Percentiles rank a stretch among this genome's conserved stretches.
phyloP scores from a whole-genome alignment of 176 grass and related monocot genomes.

The Juncus inflexus region DNA sequence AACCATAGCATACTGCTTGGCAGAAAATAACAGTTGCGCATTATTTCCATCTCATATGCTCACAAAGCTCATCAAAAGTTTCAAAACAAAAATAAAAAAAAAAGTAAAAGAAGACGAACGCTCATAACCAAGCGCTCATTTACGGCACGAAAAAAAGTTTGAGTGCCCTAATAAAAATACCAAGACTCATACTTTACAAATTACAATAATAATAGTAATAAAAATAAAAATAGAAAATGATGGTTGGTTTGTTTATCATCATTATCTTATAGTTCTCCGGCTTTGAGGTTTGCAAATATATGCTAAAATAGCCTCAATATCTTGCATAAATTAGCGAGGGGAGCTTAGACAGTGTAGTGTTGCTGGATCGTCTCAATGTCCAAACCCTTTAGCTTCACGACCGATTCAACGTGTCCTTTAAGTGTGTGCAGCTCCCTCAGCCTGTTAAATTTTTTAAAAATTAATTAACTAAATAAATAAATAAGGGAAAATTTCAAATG shows the following conservation, averaged over 20 bases:
- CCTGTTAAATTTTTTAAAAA: conserved; percentile 2
- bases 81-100: conserved; percentile 6
- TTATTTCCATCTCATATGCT: conserved; percentile 37
- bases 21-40: neutral
- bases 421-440: conserved; percentile 41
- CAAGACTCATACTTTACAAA: conserved; percentile 29
- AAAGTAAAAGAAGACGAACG: neutral
- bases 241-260: conserved; percentile 20
- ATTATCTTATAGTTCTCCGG: conserved; percentile 15
- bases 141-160: conserved; percentile 1
- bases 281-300: conserved; percentile 1
- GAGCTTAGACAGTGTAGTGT: conserved; percentile 37
- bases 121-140: conserved; percentile 25
- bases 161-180: conserved; percentile 10
- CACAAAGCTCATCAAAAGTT: conserved; percentile 28
- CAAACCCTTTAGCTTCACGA: conserved; percentile 39
- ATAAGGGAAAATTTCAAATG: neutral
- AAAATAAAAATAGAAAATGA: conserved; percentile 24
- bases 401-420: conserved; percentile 47
- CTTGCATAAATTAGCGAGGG: neutral
- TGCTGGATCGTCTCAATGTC: conserved; percentile 41
- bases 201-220: conserved; percentile 11
- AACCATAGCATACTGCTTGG: neutral
- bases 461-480: neutral
- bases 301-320: neutral